These are phyloP conservation scores for Echites panduratus DNA, from an alignment of 257 asterid genomes.

Conservation along the genomic window DNA sequence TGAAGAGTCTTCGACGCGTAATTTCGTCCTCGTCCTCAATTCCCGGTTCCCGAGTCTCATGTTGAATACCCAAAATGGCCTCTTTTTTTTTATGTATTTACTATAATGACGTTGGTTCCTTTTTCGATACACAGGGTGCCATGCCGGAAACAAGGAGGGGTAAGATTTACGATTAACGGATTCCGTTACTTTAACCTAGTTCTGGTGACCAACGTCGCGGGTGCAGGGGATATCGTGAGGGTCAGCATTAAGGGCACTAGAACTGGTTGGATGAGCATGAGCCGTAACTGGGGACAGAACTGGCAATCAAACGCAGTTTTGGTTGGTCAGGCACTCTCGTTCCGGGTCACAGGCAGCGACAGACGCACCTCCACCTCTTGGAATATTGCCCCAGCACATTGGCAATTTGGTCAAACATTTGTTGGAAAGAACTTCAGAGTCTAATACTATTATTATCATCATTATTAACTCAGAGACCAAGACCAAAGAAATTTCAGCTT, in stretches of 20 bases:
- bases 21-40: no score
- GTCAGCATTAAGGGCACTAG: slow-evolving; percentile 57
- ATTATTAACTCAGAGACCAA: not conserved
- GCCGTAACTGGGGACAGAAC: slow-evolving; percentile 94
- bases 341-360: slow-evolving; percentile 65
- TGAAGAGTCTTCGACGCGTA: no score
- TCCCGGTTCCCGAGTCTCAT: no score
- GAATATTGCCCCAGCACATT: slow-evolving; percentile 59
- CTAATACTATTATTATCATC: no score
- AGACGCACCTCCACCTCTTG: slow-evolving; percentile 70
- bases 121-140: slow-evolving; percentile 54
- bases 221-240: slow-evolving; percentile 75
- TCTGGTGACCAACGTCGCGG: slow-evolving; percentile 70
- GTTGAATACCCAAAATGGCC: no score
- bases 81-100: no score
- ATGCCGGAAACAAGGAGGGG: slow-evolving; percentile 69
- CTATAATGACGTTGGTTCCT: no score
- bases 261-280: slow-evolving; percentile 66
- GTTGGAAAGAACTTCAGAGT: slow-evolving; percentile 77
- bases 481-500: slow-evolving; percentile 2
- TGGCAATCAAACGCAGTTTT: slow-evolving; percentile 60
- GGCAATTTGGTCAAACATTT: slow-evolving; percentile 88
- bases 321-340: slow-evolving; percentile 68
- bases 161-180: slow-evolving; percentile 75
- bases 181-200: slow-evolving; percentile 73